phyloP scores from a whole-genome alignment of 2,329 filamentous ascomycete genomes.

The Cyanodermella asteris region DNA sequence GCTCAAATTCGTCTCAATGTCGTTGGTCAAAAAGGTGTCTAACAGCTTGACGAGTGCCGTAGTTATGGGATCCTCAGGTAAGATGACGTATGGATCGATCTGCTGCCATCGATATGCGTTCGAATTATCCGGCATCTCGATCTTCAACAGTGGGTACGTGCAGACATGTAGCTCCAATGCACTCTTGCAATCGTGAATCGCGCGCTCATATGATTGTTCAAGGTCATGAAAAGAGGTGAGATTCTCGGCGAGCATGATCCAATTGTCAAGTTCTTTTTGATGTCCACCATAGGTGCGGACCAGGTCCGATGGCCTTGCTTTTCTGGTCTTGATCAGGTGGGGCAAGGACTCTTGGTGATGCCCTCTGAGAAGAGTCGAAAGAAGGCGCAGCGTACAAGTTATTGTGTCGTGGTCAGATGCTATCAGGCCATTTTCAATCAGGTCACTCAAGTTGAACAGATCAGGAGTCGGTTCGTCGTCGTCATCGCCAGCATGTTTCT shows the following conservation, averaged over 20 bases:
- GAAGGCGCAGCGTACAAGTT: conserved; percentile 65
- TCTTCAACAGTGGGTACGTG: too few species aligned
- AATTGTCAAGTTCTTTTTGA: conserved; percentile 49
- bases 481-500: conserved; percentile 52
- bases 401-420: conserved; percentile 79
- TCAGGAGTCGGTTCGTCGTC: conserved; percentile 63
- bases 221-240: conserved; percentile 49
- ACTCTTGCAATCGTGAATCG: conserved; percentile 48
- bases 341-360: conserved; percentile 73
- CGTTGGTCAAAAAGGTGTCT: conserved; percentile 67
- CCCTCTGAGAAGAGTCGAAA: conserved; percentile 65
- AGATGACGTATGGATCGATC: conserved; percentile 37
- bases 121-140: too few species aligned
- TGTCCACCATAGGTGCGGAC: conserved; percentile 52
- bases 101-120: too few species aligned
- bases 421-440: conserved; percentile 64
- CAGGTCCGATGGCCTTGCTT: conserved; percentile 29
- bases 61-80: conserved; percentile 39
- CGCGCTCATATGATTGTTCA: conserved; percentile 48
- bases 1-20: conserved; percentile 73
- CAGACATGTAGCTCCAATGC: conserved; percentile 53
- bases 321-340: conserved; percentile 49
- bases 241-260: conserved; percentile 45
- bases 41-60: conserved; percentile 35
- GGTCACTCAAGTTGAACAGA: conserved; percentile 80